phyloP scores from a whole-genome alignment of 441 rosid genomes.

The Populus hybrid region DNA sequence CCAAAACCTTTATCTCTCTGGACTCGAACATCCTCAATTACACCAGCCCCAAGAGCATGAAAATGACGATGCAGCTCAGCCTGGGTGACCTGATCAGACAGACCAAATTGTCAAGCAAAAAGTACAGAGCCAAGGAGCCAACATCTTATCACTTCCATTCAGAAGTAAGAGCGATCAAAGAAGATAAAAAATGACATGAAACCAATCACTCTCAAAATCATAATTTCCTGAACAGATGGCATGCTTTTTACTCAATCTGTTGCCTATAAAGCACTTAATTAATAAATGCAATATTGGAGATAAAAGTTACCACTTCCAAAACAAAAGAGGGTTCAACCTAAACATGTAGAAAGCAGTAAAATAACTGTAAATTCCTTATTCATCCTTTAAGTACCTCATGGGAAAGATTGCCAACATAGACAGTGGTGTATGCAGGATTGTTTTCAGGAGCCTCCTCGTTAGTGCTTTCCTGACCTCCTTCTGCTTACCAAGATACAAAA shows the following conservation, averaged over 20 bases:
- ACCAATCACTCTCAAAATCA: background rate
- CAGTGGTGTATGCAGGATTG: conserved; percentile 90
- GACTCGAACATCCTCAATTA: conserved; percentile 92
- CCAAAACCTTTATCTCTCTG: conserved; percentile 99
- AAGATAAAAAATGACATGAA: background rate
- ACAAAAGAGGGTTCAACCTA: background rate
- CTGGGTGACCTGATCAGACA: conserved; percentile 62
- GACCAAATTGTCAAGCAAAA: background rate
- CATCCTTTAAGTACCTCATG: conserved; percentile 55
- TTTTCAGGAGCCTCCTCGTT: conserved; percentile 85
- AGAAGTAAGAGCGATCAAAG: too few species aligned
- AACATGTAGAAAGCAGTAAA: conserved; percentile 1
- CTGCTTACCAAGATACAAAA: conserved; percentile 30
- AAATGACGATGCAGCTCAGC: conserved; percentile 90
- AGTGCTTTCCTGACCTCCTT: conserved; percentile 67
- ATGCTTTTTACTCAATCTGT: too few species aligned
- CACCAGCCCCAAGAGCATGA: conserved; percentile 85
- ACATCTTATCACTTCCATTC: background rate
- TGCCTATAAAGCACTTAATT: background rate
- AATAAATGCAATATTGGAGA: background rate
- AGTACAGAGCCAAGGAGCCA: background rate
- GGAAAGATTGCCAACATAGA: conserved; percentile 92
- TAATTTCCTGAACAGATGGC: background rate
- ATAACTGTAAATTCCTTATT: background rate
- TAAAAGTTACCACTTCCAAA: background rate